phyloP scores from a whole-genome alignment of 352 stramenopile genomes.

The Globisporangium recalcitrans region DNA sequence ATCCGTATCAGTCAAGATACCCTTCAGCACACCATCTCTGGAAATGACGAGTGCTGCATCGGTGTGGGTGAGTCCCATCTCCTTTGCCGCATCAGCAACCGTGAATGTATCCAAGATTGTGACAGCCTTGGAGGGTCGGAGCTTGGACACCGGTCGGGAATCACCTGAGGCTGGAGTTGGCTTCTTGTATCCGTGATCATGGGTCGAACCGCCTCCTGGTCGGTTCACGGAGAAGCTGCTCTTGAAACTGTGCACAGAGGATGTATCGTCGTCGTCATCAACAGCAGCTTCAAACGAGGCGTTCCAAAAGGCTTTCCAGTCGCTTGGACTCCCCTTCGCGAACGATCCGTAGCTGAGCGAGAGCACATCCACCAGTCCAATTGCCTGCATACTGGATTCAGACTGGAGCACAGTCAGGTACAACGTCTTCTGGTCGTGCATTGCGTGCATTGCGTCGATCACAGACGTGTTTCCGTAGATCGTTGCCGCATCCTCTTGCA shows the following conservation, averaged over 20 bases:
- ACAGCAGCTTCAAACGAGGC: constrained; percentile 74
- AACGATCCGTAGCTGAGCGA: constrained; percentile 87
- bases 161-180: constrained; percentile 61
- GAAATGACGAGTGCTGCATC: constrained; percentile 93
- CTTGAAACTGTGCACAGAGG: constrained; percentile 77
- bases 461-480: constrained; percentile 68
- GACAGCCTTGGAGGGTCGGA: constrained; percentile 86
- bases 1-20: constrained; percentile 95
- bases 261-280: constrained; percentile 72
- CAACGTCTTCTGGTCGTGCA: constrained; percentile 86
- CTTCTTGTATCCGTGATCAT: constrained; percentile 39
- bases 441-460: constrained; percentile 85
- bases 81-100: constrained; percentile 86
- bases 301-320: constrained; percentile 90
- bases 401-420: constrained; percentile 81
- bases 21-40: constrained; percentile 82
- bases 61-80: constrained; percentile 88
- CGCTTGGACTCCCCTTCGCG: constrained; percentile 79
- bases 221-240: constrained; percentile 66
- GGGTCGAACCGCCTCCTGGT: constrained; percentile 25
- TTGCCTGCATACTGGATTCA: constrained; percentile 50
- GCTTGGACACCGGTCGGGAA: constrained; percentile 88
- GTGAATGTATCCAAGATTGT: constrained; percentile 82
- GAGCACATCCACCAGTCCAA: constrained; percentile 84
- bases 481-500: constrained; percentile 70